Conservation (phyloP, 2,329 filamentous ascomycete species). For the Arthrobotrys sinensis region DNA sequence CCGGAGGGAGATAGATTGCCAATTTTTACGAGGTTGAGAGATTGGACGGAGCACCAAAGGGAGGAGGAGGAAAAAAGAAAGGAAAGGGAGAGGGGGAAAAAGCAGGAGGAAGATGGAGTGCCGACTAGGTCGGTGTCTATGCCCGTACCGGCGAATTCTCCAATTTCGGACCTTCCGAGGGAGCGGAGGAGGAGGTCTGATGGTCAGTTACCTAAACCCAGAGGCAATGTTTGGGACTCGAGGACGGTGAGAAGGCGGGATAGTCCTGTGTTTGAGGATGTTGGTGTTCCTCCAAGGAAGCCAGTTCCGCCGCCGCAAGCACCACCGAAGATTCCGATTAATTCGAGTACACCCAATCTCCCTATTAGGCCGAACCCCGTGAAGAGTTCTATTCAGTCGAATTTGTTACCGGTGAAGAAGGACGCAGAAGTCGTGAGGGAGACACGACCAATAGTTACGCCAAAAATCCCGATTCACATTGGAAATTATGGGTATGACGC, state of each 20-base stretch:
- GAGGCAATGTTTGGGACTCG: neutral
- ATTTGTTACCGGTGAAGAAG: neutral
- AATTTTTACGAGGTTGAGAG: slow-evolving; percentile 48
- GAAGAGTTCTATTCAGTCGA: neutral
- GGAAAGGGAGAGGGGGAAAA: too few species aligned
- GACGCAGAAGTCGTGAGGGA: neutral
- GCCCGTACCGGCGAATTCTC: neutral
- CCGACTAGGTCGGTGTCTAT: slow-evolving; percentile 16
- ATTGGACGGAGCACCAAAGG: slow-evolving; percentile 56
- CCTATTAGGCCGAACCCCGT: neutral
- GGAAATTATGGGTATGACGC: slow-evolving; percentile 10
- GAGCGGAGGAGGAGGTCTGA: slow-evolving; percentile 6
- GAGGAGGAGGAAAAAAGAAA: neutral
- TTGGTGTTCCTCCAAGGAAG: neutral
- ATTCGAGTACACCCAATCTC: slow-evolving; percentile 2
- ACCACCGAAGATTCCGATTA: slow-evolving; percentile 21
- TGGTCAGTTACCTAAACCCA: neutral
- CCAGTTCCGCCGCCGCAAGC: neutral
- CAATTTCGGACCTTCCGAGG: neutral
- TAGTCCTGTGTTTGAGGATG: neutral
- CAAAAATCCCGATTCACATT: slow-evolving; percentile 22
- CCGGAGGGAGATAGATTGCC: slow-evolving; percentile 55
- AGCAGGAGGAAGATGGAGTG: slow-evolving; percentile 10
- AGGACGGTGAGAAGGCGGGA: slow-evolving; percentile 1
- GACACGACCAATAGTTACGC: slow-evolving; percentile 1